phyloP scores from a whole-genome alignment of 2,329 filamentous ascomycete species.

The Penicillium hesseltinei region DNA sequence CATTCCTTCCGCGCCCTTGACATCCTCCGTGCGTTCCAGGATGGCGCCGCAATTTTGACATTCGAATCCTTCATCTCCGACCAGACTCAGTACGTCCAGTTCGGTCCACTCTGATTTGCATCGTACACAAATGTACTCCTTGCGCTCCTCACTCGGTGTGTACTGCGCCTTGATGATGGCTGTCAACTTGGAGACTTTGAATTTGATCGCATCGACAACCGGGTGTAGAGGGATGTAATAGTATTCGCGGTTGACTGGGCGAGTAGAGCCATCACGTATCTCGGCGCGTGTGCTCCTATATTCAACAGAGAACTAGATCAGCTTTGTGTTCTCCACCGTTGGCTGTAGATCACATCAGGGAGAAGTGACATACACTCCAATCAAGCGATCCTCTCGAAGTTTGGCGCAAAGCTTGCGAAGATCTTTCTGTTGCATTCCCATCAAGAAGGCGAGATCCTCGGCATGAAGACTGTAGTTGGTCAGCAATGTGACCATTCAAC shows the following conservation, averaged over 20 bases:
- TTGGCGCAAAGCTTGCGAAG: conserved; percentile 84
- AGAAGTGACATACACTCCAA: conserved; percentile 64
- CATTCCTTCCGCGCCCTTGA: conserved; percentile 43
- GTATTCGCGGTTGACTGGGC: conserved; percentile 83
- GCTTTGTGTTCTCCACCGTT: conserved; percentile 13
- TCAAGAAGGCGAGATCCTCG: conserved; percentile 80
- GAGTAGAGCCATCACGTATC: conserved; percentile 73
- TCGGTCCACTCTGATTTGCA: conserved; percentile 86
- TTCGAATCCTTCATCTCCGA: conserved; percentile 66
- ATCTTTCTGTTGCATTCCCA: conserved; percentile 88
- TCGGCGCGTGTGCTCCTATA: conserved; percentile 70
- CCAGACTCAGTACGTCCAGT: conserved; percentile 81
- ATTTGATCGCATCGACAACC: conserved; percentile 95
- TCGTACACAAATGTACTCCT: conserved; percentile 80
- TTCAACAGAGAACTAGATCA: conserved; percentile 1
- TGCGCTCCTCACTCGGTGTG: conserved; percentile 77
- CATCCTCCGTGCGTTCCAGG: conserved; percentile 46
- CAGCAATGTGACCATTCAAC: conserved; percentile 13
- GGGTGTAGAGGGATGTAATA: conserved; percentile 96
- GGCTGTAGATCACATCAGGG: neutral
- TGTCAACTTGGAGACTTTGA: conserved; percentile 82
- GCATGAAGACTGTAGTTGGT: conserved; percentile 65
- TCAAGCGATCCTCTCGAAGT: conserved; percentile 79
- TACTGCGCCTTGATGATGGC: conserved; percentile 84
- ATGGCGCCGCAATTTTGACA: conserved; percentile 72